Base-by-base conservation (phyloP, 1,139 yeast species). In the Geotrichum klebahnii region DNA sequence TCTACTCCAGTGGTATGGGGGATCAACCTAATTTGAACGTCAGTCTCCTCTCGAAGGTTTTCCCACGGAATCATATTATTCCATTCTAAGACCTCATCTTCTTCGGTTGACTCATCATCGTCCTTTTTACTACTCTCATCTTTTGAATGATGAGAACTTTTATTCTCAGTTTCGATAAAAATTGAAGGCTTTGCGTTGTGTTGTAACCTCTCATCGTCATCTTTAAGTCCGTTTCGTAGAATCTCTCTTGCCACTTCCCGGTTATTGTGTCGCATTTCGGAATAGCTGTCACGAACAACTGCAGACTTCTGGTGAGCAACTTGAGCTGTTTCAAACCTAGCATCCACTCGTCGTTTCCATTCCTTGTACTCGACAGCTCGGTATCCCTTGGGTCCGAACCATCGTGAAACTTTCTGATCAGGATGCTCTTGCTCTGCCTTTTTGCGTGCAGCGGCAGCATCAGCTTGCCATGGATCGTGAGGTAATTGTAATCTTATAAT, bases 401-500 rank as follows among this genome's bases (percentile, higher is more conserved):
- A 67, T 40, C 35, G 24, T 12, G 59, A 59, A 4, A 61, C 58
- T 12, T 53, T 42, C 35, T 57, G 53, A 9, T 60, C 61, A 9
- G 26, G 43, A 38, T 5, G 61, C 56, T 20, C 47, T n/a, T 29
- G 17, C 28, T 48, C 38, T 5, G 55, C 59, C 17, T 37, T 34
- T 14, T 41, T 50, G 10, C 69, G 58, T 5, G 70, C 70, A 10
- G 29, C 48, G 6, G 56, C 56, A 1, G 70, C 69, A 40, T 67
- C 70, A n/a, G 57, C 66, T 9, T 55, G 62, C 70, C 70, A 67
- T 17, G 70, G 70, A 53, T 67, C 70, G 34, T 56, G 52, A 10
- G 62, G 61, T 31, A 67, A 52, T 44, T 58, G 59, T 28, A 65
- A 43, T 24, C 70, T 57, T 6, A 59, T 57, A n/a, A 57, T 36